Conservation (phyloP, 108 stramenopile species). For the Ochromonas danica region DNA sequence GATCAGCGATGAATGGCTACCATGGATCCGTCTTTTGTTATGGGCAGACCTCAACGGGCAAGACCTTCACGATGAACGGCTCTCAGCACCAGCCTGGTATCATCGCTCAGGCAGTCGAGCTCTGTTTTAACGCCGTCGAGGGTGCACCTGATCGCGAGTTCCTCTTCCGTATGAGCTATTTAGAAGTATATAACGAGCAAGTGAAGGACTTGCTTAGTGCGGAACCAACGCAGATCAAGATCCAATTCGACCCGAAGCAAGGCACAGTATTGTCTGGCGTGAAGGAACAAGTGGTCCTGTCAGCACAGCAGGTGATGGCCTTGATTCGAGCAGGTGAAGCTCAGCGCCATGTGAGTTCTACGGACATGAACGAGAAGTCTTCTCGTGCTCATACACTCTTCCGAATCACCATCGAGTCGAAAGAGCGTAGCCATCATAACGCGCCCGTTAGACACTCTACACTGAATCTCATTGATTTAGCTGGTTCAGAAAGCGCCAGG, state of each 20-base stretch:
- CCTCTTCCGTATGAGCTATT: constrained; percentile 49
- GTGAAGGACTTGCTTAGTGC: background rate
- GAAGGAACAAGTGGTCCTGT: constrained; percentile 54
- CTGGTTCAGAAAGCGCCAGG: constrained; percentile 29
- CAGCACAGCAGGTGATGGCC: constrained; percentile 48
- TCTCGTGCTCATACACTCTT: constrained; percentile 59
- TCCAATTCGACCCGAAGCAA: constrained; percentile 48
- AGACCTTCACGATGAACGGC: constrained; percentile 58
- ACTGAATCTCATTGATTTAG: constrained; percentile 27
- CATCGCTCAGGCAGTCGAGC: constrained; percentile 55
- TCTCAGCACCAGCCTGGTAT: constrained; percentile 47
- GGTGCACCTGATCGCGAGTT: constrained; percentile 41
- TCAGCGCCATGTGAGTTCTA: constrained; percentile 56
- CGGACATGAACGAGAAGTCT: constrained; percentile 54
- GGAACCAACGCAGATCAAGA: constrained; percentile 22
- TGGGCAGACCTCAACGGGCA: constrained; percentile 56
- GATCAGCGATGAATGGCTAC: constrained; percentile 33
- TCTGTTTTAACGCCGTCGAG: constrained; percentile 51
- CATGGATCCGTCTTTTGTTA: constrained; percentile 53
- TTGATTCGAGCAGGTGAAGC: constrained; percentile 53
- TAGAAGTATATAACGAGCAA: constrained; percentile 61
- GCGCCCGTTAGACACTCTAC: constrained; percentile 19
- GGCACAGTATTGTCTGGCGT: constrained; percentile 48
- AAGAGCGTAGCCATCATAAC: constrained; percentile 29
- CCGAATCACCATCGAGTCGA: constrained; percentile 52